Percentiles rank a stretch among this genome's conserved stretches.
phyloP scores from a whole-genome alignment of 805 yeast species.

The Suhomyces sp. region DNA sequence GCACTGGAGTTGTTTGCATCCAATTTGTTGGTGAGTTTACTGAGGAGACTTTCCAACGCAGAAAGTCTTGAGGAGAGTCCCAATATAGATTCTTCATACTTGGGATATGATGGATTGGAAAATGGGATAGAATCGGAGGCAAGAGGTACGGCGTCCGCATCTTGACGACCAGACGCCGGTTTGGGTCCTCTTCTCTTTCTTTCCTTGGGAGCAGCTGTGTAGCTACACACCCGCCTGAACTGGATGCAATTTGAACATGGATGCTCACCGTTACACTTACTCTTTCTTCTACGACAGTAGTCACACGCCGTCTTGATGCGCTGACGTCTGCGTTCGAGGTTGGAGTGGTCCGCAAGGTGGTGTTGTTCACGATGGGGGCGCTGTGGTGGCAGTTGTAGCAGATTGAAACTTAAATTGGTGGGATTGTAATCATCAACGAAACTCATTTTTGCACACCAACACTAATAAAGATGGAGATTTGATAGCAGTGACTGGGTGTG shows the following conservation, averaged over 20 bases:
- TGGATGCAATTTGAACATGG: slow-evolving; percentile 25
- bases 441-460: too few relatives aligned
- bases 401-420: too few relatives aligned
- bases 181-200: slow-evolving; percentile 9
- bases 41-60: slow-evolving; percentile 16
- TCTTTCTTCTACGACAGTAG: slow-evolving; percentile 44
- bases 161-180: background rate
- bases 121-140: background rate
- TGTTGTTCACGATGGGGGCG: background rate
- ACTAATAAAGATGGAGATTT: too few relatives aligned
- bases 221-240: slow-evolving; percentile 17
- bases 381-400: too few relatives aligned
- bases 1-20: slow-evolving; percentile 2
- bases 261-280: slow-evolving; percentile 36
- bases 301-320: slow-evolving; percentile 49
- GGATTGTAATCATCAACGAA: too few relatives aligned
- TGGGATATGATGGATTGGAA: background rate
- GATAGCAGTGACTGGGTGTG: too few relatives aligned
- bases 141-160: background rate
- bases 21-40: slow-evolving; percentile 15
- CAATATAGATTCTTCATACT: slow-evolving; percentile 3
- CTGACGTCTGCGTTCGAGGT: slow-evolving; percentile 2
- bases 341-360: background rate
- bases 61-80: slow-evolving; percentile 14
- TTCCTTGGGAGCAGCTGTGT: slow-evolving; percentile 20